Conservation (phyloP, 805 yeast genomes). For the Teunomyces stri region DNA sequence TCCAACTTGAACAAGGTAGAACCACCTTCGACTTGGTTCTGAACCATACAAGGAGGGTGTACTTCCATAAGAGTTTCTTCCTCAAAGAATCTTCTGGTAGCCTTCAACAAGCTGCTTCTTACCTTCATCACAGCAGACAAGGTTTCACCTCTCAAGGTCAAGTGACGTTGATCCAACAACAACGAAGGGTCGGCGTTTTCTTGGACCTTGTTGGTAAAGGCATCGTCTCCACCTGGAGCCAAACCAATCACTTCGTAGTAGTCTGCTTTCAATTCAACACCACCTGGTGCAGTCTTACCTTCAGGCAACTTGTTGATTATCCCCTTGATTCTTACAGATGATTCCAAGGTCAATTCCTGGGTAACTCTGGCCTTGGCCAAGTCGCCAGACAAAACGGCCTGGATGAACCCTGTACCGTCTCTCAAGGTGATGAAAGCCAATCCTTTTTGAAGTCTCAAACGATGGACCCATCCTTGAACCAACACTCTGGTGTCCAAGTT, state of each 20-base stretch:
- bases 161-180: constrained; percentile 91
- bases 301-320: constrained; percentile 81
- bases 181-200: constrained; percentile 93
- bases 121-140: constrained; percentile 91
- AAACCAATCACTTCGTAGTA: constrained; percentile 85
- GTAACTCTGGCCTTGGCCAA: constrained; percentile 89
- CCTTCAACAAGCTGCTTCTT: constrained; percentile 71
- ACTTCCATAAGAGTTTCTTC: constrained; percentile 84
- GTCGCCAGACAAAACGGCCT: constrained; percentile 85
- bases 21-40: constrained; percentile 99
- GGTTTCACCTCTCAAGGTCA: constrained; percentile 95
- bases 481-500: constrained; percentile 67
- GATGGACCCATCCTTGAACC: constrained; percentile 94
- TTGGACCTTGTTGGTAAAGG: constrained; percentile 90
- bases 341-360: constrained; percentile 79
- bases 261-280: constrained; percentile 89
- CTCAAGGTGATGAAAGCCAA: constrained; percentile 86
- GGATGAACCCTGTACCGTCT: constrained; percentile 92
- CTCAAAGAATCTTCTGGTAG: constrained; percentile 72
- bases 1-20: constrained; percentile 89
- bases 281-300: constrained; percentile 97
- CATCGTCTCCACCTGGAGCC: constrained; percentile 95
- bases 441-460: constrained; percentile 90
- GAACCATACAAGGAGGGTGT: constrained; percentile 99
- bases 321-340: constrained; percentile 81